These are phyloP conservation scores for Scedosporium aurantiacum DNA, from an alignment of 2,329 filamentous ascomycete species.

Conservation along the genomic window DNA sequence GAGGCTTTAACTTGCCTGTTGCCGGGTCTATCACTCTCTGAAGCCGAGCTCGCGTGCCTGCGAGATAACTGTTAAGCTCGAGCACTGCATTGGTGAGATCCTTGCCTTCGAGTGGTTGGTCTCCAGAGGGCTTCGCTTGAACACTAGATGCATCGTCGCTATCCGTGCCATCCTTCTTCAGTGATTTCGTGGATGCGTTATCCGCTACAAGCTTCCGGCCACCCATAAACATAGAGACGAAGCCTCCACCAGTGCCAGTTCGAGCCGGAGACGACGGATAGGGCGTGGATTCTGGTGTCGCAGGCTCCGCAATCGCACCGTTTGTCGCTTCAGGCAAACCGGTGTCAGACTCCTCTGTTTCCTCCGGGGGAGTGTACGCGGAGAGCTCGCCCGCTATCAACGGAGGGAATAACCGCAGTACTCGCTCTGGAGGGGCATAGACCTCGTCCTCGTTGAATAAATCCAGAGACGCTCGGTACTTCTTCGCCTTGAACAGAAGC, in stretches of 20 bases:
- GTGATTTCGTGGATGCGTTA: constrained; percentile 50
- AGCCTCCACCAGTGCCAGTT: constrained; percentile 20
- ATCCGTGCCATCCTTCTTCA: constrained; percentile 38
- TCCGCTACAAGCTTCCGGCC: constrained; percentile 36
- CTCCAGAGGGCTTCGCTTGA: constrained; percentile 32
- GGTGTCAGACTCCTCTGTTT: constrained; percentile 34
- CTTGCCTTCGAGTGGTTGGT: constrained; percentile 59
- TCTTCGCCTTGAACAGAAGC: constrained; percentile 67
- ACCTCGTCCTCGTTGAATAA: constrained; percentile 78
- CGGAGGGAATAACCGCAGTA: constrained; percentile 73
- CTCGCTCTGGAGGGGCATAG: constrained; percentile 77
- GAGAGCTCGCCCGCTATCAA: constrained; percentile 76
- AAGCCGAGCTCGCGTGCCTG: constrained; percentile 63
- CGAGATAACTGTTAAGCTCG: constrained; percentile 78
- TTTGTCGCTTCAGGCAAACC: constrained; percentile 19
- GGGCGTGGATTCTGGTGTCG: not conserved
- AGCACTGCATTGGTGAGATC: constrained; percentile 73
- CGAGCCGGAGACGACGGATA: not conserved
- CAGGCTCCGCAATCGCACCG: not conserved
- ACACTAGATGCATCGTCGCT: constrained; percentile 41
- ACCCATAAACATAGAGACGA: constrained; percentile 43
- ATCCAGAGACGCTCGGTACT: constrained; percentile 77
- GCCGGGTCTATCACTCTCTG: constrained; percentile 51
- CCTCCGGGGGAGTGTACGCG: constrained; percentile 29
- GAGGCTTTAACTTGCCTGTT: constrained; percentile 49